Evolutionary conservation across 306 rosid species (phyloP).

Genomic region (Glycine tomentella): DNA sequence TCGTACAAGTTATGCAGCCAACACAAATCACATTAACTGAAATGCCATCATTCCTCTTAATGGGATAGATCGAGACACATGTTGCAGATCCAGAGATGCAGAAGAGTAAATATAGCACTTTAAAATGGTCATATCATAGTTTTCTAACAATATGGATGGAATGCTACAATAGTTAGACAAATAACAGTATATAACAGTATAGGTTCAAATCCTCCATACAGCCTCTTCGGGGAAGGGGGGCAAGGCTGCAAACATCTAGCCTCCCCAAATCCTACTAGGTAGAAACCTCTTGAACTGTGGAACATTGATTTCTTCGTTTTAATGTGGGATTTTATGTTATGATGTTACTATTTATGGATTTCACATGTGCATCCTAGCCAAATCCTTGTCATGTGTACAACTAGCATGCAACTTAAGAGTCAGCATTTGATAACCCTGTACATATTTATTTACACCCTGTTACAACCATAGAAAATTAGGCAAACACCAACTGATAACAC

Average conservation of each 20-base stretch:
- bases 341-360: background rate
- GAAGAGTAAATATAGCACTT: background rate
- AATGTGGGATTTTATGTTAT: background rate
- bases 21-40: background rate
- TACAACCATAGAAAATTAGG: too few relatives aligned
- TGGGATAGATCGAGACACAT: background rate
- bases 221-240: too few relatives aligned
- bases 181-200: too few relatives aligned
- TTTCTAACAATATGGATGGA: too few relatives aligned
- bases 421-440: too few relatives aligned
- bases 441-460: too few relatives aligned
- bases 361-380: background rate
- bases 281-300: background rate
- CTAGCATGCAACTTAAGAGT: too few relatives aligned
- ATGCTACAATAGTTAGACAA: too few relatives aligned
- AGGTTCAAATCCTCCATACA: too few relatives aligned
- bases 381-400: background rate
- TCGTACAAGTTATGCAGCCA: background rate
- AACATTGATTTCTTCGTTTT: background rate
- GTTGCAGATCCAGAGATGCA: background rate
- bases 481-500: background rate
- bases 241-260: too few relatives aligned
- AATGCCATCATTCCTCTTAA: constrained; percentile 9
- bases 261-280: background rate
- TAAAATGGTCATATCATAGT: background rate